phyloP scores from a whole-genome alignment of 2,329 filamentous ascomycete genomes.

The Chlorencoelia australis region DNA sequence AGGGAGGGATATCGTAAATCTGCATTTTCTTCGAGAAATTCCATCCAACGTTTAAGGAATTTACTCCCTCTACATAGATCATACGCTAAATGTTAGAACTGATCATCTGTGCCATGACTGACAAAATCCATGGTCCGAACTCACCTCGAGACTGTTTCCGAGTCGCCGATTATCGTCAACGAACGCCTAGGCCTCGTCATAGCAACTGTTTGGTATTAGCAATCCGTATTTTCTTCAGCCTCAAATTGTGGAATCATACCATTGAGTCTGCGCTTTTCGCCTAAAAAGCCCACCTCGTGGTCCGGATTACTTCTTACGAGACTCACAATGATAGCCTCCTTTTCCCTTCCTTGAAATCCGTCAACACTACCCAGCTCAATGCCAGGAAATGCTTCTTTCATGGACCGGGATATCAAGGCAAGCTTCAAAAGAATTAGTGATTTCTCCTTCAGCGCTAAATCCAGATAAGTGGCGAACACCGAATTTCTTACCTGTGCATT shows the following conservation, averaged over 20 bases:
- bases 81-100: constrained; percentile 19
- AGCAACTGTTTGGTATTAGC: constrained; percentile 51
- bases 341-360: constrained; percentile 94
- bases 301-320: constrained; percentile 86
- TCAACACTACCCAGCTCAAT: constrained; percentile 95
- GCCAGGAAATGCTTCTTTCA: constrained; percentile 73
- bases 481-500: constrained; percentile 68
- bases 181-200: constrained; percentile 94
- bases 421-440: constrained; percentile 44
- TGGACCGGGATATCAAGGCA: constrained; percentile 59
- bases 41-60: constrained; percentile 88
- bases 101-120: constrained; percentile 8
- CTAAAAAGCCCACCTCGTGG: constrained; percentile 84
- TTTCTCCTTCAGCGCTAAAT: background rate
- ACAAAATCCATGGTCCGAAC: constrained; percentile 30
- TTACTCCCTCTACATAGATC: constrained; percentile 56
- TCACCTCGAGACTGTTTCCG: constrained; percentile 72
- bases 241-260: constrained; percentile 44
- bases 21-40: constrained; percentile 76
- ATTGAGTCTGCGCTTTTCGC: constrained; percentile 84
- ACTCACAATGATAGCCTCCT: constrained; percentile 87
- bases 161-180: constrained; percentile 84
- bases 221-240: constrained; percentile 6
- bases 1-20: constrained; percentile 82
- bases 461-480: background rate